phyloP scores from a whole-genome alignment of 2,329 filamentous ascomycete genomes.

The Trichophyton verrucosum region DNA sequence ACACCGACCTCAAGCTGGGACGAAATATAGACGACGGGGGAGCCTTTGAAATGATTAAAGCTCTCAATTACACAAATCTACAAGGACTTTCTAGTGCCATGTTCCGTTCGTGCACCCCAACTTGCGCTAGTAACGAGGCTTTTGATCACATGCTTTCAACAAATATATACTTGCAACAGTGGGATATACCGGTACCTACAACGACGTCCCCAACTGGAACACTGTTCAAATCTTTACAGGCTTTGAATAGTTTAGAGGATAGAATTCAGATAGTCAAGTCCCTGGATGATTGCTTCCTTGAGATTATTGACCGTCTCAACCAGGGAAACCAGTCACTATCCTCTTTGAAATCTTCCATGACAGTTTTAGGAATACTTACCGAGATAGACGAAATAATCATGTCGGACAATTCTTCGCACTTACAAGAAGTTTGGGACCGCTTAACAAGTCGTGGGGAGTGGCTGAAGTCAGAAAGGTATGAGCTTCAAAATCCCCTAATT shows the following conservation, averaged over 20 bases:
- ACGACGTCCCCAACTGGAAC: slow-evolving; percentile 51
- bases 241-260: slow-evolving; percentile 55
- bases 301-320: slow-evolving; percentile 32
- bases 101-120: slow-evolving; percentile 49
- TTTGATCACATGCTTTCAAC: slow-evolving; percentile 65
- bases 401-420: slow-evolving; percentile 45
- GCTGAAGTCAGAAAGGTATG: slow-evolving; percentile 70
- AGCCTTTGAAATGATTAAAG: slow-evolving; percentile 58
- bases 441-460: slow-evolving; percentile 58
- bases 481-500: slow-evolving; percentile 16
- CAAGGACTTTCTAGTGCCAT: slow-evolving; percentile 76
- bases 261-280: slow-evolving; percentile 41
- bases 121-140: slow-evolving; percentile 37
- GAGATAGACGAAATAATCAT: slow-evolving; percentile 70
- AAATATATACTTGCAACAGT: slow-evolving; percentile 73
- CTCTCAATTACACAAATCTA: slow-evolving; percentile 68
- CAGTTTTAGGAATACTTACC: slow-evolving; percentile 56
- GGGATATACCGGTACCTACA: slow-evolving; percentile 71
- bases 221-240: slow-evolving; percentile 70
- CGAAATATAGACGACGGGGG: slow-evolving; percentile 47
- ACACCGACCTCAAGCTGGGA: slow-evolving; percentile 61
- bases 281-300: slow-evolving; percentile 50
- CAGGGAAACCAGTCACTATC: slow-evolving; percentile 27
- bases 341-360: slow-evolving; percentile 47
- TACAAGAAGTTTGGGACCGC: slow-evolving; percentile 48